phyloP scores from a whole-genome alignment of 805 yeast species.

The Maudiozyma barnettii region DNA sequence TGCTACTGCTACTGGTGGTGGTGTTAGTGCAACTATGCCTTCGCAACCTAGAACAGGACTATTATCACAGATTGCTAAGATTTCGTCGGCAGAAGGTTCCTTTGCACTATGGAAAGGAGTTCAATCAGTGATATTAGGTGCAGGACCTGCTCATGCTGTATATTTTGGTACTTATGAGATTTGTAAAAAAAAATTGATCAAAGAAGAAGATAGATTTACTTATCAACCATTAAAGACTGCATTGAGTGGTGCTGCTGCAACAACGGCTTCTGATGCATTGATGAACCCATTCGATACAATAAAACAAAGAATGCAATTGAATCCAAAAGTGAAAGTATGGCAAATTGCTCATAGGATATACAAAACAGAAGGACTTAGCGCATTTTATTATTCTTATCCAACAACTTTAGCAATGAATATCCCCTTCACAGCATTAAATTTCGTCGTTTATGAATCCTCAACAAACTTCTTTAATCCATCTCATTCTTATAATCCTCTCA shows the following conservation, averaged over 20 bases:
- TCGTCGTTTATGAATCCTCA: constrained; percentile 82
- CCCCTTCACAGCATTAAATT: constrained; percentile 92
- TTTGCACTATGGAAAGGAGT: constrained; percentile 90
- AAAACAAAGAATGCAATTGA: constrained; percentile 87
- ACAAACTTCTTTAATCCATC: constrained; percentile 78
- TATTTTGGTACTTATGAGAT: constrained; percentile 89
- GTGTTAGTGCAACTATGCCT: too few species aligned
- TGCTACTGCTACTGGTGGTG: too few species aligned
- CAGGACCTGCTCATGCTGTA: constrained; percentile 98
- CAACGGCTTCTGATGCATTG: constrained; percentile 83
- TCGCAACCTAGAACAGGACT: constrained; percentile 27
- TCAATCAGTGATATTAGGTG: constrained; percentile 84
- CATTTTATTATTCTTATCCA: constrained; percentile 90
- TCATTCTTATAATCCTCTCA: constrained; percentile 72
- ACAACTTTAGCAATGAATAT: constrained; percentile 87
- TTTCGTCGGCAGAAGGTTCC: constrained; percentile 82
- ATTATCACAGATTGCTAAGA: constrained; percentile 61
- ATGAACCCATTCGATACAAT: constrained; percentile 97
- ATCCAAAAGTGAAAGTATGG: constrained; percentile 17
- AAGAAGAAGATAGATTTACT: constrained; percentile 25
- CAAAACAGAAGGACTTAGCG: constrained; percentile 55
- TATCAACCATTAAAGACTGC: constrained; percentile 79
- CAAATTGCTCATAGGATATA: constrained; percentile 37
- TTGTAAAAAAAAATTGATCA: constrained; percentile 36
- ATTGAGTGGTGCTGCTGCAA: constrained; percentile 85